A percentile compares a stretch with the other conserved stretches of the same genome.
Evolutionary conservation across 2,329 filamentous ascomycete species (phyloP).

Genomic region (Colletotrichum truncatum): DNA sequence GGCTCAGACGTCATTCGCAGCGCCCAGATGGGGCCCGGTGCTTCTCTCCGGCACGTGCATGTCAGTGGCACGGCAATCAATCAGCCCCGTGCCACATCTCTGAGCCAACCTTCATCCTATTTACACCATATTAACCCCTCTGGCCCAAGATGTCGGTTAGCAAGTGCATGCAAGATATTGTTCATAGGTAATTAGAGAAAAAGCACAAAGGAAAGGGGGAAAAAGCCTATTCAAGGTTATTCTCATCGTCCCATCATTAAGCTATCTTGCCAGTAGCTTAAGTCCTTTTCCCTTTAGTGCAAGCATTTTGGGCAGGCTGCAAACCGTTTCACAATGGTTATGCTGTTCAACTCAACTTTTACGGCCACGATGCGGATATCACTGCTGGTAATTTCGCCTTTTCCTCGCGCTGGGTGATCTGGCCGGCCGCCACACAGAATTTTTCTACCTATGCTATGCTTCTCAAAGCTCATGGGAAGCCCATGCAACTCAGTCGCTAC

Average conservation of each 20-base stretch:
- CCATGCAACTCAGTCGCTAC: background rate
- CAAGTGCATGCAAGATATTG: no score
- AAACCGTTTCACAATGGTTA: slow-evolving; percentile 1
- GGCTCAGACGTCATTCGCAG: background rate
- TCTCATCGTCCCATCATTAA: slow-evolving; percentile 12
- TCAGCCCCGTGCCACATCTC: background rate
- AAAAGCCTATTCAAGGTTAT: slow-evolving; percentile 18
- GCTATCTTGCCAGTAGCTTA: background rate
- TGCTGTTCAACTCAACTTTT: slow-evolving; percentile 18
- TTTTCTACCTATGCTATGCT: background rate
- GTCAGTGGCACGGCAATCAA: background rate
- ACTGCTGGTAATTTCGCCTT: background rate
- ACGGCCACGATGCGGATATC: background rate
- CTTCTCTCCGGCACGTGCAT: background rate
- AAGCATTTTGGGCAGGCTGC: slow-evolving; percentile 3
- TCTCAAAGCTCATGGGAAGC: background rate
- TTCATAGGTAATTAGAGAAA: no score
- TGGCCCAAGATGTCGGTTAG: no score
- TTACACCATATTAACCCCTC: background rate
- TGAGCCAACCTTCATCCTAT: background rate
- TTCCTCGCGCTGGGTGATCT: background rate
- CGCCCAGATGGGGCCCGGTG: background rate
- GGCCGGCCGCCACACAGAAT: background rate
- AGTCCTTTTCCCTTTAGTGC: background rate
- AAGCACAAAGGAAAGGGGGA: no score